Evolutionary conservation across 2,329 filamentous ascomycete genomes (phyloP), one percentile per base, ranked within the genome.

Genomic region (Grosmannia penicillata): DNA sequence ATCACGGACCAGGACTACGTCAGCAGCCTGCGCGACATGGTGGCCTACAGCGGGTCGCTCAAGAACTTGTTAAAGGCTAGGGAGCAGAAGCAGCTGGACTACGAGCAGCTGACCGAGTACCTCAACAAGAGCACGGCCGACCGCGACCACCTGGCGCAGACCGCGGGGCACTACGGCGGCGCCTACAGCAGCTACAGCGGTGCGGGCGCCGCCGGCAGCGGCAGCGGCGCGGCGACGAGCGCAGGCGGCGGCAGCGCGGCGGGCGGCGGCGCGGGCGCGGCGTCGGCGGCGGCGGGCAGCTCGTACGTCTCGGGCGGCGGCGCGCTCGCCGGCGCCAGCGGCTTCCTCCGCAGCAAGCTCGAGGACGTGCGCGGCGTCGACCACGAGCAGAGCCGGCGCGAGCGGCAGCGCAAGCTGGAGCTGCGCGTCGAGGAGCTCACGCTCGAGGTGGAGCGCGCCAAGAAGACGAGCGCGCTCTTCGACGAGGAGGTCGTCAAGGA

Each of bases 21-120:
- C 2, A 84, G 85, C 48, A 89, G 81, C 39, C 68, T 98, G 38
- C 77, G 86, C 36, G 91, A 98, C 60, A 94, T 96, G 87, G 83
- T 93, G 51, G 81, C 86, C 21, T 98, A 96, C 59, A 89, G 86
- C 47, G 63, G 73, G n/a, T 81, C 86, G 0, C 66, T 96, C 33
- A 93, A 93, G 58, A 70, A 75, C 19, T 76, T 98, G 6, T 75
- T 98, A 46, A 93, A 93, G 57, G 84, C 84, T 2, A 79, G 91
- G 26, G 91, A 98, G 62, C 86, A 93, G 62, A 98, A 98, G 56
- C 91, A 98, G 57, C 79, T 98, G 41, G 91, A 98, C 62, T 94
- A 89, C 53, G 91, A 98, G 61, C 87, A 85, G 47, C 70, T 98
- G 25, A 93, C 86, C 22, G 89, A 96, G 55, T 96, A 96, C 58